Evolutionary conservation across 1,139 yeast species (phyloP).

Genomic region (Debaryomyces nepalensis): DNA sequence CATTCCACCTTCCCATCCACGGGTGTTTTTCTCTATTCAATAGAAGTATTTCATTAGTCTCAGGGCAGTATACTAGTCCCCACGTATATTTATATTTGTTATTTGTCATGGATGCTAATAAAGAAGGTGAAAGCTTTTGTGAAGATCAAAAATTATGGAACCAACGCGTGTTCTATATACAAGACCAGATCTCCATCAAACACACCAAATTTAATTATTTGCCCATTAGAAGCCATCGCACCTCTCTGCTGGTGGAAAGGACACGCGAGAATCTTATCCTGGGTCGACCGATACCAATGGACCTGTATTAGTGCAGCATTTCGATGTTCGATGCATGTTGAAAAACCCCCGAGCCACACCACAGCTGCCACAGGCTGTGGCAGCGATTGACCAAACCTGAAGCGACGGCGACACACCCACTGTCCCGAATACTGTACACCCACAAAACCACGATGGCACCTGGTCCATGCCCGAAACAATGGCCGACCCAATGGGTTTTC

Average conservation of each 20-base stretch:
- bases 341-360: neutral
- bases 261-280: too few relatives aligned
- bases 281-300: too few relatives aligned
- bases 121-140: neutral
- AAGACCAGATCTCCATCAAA: neutral
- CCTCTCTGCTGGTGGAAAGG: too few relatives aligned
- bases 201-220: neutral
- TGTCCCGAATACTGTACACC: too few relatives aligned
- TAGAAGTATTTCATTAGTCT: conserved; percentile 38
- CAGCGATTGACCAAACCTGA: too few relatives aligned
- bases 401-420: too few relatives aligned
- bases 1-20: conserved; percentile 60
- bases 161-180: conserved; percentile 8
- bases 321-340: too few relatives aligned
- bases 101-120: conserved; percentile 9
- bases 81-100: conserved; percentile 37
- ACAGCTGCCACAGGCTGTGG: too few relatives aligned
- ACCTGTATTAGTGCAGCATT: too few relatives aligned
- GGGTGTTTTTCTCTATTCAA: conserved; percentile 51
- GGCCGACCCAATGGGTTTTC: neutral
- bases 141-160: neutral
- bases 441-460: too few relatives aligned
- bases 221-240: neutral
- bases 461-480: too few relatives aligned
- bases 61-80: conserved; percentile 43